Conservation (phyloP, 257 asterid species). For the Gynochthodes officinalis region DNA sequence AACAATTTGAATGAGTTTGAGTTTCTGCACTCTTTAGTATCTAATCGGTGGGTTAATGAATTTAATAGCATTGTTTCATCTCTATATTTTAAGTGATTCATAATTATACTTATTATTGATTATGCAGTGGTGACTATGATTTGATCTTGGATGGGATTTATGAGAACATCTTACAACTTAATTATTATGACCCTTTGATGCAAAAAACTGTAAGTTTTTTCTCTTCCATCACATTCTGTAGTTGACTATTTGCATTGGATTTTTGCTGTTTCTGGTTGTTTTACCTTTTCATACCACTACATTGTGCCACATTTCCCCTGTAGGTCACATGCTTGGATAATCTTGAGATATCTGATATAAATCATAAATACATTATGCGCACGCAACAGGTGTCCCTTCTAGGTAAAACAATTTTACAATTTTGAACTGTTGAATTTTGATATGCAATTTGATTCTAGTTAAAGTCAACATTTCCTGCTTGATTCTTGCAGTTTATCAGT, state of each 20-base stretch:
- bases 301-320: conserved; percentile 13
- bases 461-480: conserved; percentile 20
- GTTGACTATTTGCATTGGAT: background rate
- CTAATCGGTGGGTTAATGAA: conserved; percentile 60
- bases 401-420: conserved; percentile 46
- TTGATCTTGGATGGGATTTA: conserved; percentile 84
- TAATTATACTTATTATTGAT: conserved; percentile 24
- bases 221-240: conserved; percentile 5
- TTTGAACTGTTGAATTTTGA: conserved; percentile 12
- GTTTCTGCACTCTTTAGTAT: conserved; percentile 64
- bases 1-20: conserved; percentile 57
- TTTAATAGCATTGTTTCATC: conserved; percentile 13
- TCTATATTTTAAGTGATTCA: conserved; percentile 14
- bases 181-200: conserved; percentile 88
- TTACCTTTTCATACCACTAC: conserved; percentile 2
- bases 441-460: conserved; percentile 12
- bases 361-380: conserved; percentile 63
- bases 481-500: conserved; percentile 75
- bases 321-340: conserved; percentile 80
- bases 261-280: background rate
- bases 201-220: conserved; percentile 77
- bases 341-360: conserved; percentile 69
- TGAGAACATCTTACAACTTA: conserved; percentile 78
- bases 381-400: conserved; percentile 81
- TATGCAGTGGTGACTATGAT: conserved; percentile 85